Conservation (phyloP, 176 grass and related monocot species). For the Carex parvula region DNA sequence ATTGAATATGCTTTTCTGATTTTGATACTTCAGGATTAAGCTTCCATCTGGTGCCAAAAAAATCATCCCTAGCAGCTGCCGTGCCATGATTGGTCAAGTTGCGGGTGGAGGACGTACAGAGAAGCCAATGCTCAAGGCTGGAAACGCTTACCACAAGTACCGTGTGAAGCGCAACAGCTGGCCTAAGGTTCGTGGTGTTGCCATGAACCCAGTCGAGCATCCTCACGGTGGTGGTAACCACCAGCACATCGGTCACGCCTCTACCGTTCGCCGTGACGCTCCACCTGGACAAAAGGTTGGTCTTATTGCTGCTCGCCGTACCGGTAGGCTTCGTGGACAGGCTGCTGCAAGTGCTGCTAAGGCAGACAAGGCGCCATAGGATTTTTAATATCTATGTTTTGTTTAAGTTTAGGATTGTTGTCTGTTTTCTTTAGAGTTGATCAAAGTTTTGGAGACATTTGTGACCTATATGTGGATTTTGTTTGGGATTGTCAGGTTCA, state of each 20-base stretch:
- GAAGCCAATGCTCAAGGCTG: constrained; percentile 81
- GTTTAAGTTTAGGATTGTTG: constrained; percentile 8
- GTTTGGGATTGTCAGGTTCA: too few relatives aligned
- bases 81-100: constrained; percentile 90
- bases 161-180: constrained; percentile 89
- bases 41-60: constrained; percentile 97
- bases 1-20: background rate
- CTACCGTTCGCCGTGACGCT: constrained; percentile 77
- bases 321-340: constrained; percentile 79
- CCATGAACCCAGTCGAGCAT: constrained; percentile 97
- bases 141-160: constrained; percentile 94
- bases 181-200: constrained; percentile 99
- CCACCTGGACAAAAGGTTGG: constrained; percentile 89
- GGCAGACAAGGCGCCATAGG: constrained; percentile 76
- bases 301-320: constrained; percentile 92
- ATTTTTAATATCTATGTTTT: constrained; percentile 31
- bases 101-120: constrained; percentile 89
- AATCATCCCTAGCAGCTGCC: constrained; percentile 73
- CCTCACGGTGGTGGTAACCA: constrained; percentile 97
- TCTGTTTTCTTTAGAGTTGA: background rate
- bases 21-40: constrained; percentile 52
- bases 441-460: constrained; percentile 25
- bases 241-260: constrained; percentile 94
- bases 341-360: constrained; percentile 76
- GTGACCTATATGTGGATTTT: constrained; percentile 14